These are phyloP conservation scores for Nasturtium officinale DNA, from an alignment of 345 rosid genomes.

Conservation along the genomic window DNA sequence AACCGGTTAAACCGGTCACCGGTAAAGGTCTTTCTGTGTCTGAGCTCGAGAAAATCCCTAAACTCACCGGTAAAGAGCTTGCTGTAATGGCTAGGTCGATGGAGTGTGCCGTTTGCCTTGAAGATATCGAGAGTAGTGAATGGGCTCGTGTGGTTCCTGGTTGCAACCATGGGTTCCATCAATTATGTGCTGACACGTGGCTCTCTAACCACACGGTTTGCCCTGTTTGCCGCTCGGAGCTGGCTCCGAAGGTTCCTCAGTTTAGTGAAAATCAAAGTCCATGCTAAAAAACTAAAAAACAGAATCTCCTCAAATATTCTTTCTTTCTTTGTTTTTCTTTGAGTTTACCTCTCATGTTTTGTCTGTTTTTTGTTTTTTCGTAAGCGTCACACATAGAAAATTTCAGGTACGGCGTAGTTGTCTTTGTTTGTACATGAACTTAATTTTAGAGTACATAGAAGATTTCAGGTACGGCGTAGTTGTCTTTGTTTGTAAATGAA, in stretches of 20 bases:
- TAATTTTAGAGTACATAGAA: slow-evolving; percentile 2
- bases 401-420: background rate
- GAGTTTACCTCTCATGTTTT: background rate
- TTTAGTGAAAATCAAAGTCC: slow-evolving; percentile 33
- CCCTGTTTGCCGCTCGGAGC: slow-evolving; percentile 69
- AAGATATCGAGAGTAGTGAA: slow-evolving; percentile 63
- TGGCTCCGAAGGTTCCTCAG: slow-evolving; percentile 42
- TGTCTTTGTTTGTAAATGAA: slow-evolving; percentile 5
- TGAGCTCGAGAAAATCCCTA: slow-evolving; percentile 71
- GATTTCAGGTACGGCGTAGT: background rate
- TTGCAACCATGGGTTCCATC: slow-evolving; percentile 85
- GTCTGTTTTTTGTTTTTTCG: background rate
- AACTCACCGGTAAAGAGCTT: slow-evolving; percentile 65
- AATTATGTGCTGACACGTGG: slow-evolving; percentile 82
- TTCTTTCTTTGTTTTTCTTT: slow-evolving; percentile 19
- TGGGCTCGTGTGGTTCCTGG: slow-evolving; percentile 72
- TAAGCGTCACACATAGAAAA: slow-evolving; percentile 3
- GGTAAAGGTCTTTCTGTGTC: slow-evolving; percentile 56
- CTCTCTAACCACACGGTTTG: slow-evolving; percentile 62
- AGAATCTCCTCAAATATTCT: background rate
- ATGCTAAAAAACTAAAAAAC: slow-evolving; percentile 22
- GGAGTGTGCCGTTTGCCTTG: slow-evolving; percentile 87
- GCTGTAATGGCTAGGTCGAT: slow-evolving; percentile 48
- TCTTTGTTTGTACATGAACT: slow-evolving; percentile 5
- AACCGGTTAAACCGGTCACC: slow-evolving; percentile 40